Evolutionary conservation across 441 rosid species (phyloP).

Genomic region (Populus hybrid): DNA sequence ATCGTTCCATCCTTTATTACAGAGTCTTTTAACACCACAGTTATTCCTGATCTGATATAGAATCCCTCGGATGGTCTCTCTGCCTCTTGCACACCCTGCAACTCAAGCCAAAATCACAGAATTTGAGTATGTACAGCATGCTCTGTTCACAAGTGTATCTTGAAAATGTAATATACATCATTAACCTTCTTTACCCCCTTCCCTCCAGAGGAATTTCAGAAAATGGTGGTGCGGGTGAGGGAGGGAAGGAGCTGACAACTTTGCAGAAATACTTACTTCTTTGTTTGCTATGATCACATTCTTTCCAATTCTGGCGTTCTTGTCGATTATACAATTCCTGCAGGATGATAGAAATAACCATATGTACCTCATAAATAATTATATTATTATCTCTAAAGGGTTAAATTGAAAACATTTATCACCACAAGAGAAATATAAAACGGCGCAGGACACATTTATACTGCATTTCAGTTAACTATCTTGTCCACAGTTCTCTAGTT

Average conservation of each 20-base stretch:
- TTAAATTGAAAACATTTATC: not conserved
- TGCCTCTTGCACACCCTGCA: conserved; percentile 60
- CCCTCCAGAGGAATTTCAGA: not conserved
- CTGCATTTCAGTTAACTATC: not conserved
- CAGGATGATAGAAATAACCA: conserved; percentile 5
- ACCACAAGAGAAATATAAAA: not conserved
- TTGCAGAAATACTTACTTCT: conserved; percentile 50
- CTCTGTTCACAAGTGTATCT: not conserved
- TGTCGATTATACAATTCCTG: conserved; percentile 87
- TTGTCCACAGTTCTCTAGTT: not conserved
- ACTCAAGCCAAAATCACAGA: not conserved
- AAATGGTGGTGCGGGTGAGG: not conserved
- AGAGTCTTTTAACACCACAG: conserved; percentile 47
- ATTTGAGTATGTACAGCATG: not conserved
- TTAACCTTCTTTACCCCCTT: too few relatives aligned
- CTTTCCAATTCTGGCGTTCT: conserved; percentile 71
- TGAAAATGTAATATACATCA: not conserved
- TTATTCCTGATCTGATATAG: conserved; percentile 67
- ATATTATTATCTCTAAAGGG: not conserved
- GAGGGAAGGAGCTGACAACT: not conserved
- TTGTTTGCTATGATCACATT: conserved; percentile 62
- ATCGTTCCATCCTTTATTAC: conserved; percentile 45
- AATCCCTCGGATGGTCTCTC: conserved; percentile 60
- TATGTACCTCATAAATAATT: not conserved
- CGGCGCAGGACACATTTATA: not conserved